phyloP scores from a whole-genome alignment of 768 basidiomycete species.

The Amanita pseudoporphyria region DNA sequence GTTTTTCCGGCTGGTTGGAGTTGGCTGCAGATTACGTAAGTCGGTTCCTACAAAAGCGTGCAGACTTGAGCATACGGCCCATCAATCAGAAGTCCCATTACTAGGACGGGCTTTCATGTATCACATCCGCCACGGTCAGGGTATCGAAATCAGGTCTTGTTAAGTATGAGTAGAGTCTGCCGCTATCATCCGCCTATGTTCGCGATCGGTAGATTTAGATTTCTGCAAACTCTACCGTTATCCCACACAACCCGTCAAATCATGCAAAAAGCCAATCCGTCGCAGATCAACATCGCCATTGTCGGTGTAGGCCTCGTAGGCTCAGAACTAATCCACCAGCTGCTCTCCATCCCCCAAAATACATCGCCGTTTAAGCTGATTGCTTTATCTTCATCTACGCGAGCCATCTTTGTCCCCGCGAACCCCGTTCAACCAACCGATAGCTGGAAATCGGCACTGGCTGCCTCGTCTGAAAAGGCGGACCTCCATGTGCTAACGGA shows the following conservation, averaged over 20 bases:
- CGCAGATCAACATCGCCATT: slow-evolving; percentile 51
- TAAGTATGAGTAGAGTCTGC: too few species aligned
- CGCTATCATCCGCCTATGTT: background rate
- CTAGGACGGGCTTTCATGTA: too few species aligned
- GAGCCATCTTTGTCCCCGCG: slow-evolving; percentile 40
- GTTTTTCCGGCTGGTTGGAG: background rate
- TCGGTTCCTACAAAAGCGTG: too few species aligned
- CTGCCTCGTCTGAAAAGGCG: slow-evolving; percentile 32
- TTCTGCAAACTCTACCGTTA: background rate
- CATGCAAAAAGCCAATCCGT: slow-evolving; percentile 1
- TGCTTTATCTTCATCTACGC: slow-evolving; percentile 59
- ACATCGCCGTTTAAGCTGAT: slow-evolving; percentile 51
- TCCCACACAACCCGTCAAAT: background rate
- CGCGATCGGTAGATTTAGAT: background rate
- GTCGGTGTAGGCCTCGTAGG: slow-evolving; percentile 94
- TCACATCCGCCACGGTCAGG: background rate
- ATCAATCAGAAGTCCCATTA: too few species aligned
- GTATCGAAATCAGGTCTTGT: background rate
- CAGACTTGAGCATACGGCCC: too few species aligned
- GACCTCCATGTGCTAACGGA: slow-evolving; percentile 39
- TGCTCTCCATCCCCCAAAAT: slow-evolving; percentile 54
- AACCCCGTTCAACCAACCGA: slow-evolving; percentile 27
- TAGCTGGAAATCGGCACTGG: slow-evolving; percentile 29
- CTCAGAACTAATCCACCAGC: slow-evolving; percentile 74
- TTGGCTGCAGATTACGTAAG: slow-evolving; percentile 1